Evolutionary conservation across 179 eudicot species (phyloP), one percentile per base, ranked within the genome.

Genomic region (Vitellaria paradoxa): DNA sequence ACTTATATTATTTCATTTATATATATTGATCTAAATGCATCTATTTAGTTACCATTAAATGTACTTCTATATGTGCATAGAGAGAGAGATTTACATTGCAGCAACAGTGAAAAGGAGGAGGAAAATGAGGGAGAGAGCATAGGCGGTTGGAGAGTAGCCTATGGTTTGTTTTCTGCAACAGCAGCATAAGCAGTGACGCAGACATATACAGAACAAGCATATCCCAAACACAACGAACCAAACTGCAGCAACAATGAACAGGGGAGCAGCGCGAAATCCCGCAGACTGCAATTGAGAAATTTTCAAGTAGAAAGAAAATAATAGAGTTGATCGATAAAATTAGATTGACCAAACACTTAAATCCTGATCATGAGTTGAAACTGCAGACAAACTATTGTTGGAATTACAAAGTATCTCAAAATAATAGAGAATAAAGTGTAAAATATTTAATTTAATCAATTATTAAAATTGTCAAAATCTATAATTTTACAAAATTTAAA

Each of bases 171-270:
- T 79, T 75, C 87, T 75, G 84, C 89, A 86, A 42, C 93, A 88
- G 74, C 87, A 87, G 78, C 87, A 88, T 30, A 91, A 92, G 76
- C 89, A 89, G 17, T 68, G 68, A 47, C 77, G 65, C 18, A 85
- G 40, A 79, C 89, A 84, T 53, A 86, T 83, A 79, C 86, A 81
- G 62, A 81, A 30, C 86, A 92, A 80, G 77, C 76, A 85, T 11
- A 91, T 64, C 81, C 92, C 97, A 76, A 91, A 91, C 59, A 88
- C 15, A 49, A 89, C 40, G 76, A 91, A 85, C 97, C 93, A 92
- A 64, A 85, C 77, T 49, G 74, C 84, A 26, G 88, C 95, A 72
- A 84, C 73, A 17, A 81, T 46, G 8, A 91, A 81, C 71, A 87
- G 86, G 37, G 93, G 93, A 73, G 75, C 89, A 40, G 92, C 90